Evolutionary conservation across 371 early-diverging fungal genomes (phyloP).

Genomic region (Mucor plumbeus): DNA sequence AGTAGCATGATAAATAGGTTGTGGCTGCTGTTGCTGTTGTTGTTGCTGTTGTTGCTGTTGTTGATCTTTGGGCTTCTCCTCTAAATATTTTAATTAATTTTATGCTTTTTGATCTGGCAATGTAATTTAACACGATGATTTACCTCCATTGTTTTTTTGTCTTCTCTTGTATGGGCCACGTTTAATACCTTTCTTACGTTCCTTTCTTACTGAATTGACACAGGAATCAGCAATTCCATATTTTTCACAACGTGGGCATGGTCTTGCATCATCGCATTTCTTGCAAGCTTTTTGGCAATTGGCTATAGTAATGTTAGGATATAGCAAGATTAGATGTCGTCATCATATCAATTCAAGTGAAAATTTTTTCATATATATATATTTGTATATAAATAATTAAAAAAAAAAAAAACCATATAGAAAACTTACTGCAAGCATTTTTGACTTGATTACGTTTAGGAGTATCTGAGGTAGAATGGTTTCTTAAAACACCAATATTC

Average conservation of each 20-base stretch:
- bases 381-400: not conserved
- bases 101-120: not conserved
- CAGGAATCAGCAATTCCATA: slow-evolving; percentile 78
- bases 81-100: not conserved
- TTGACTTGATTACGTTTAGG: slow-evolving; percentile 54
- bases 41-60: not conserved
- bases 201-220: slow-evolving; percentile 82
- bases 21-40: not conserved
- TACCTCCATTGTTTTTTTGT: slow-evolving; percentile 30
- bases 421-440: slow-evolving; percentile 57
- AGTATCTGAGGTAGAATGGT: slow-evolving; percentile 7
- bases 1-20: not conserved
- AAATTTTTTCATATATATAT: slow-evolving; percentile 9
- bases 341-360: slow-evolving; percentile 15
- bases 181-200: slow-evolving; percentile 83
- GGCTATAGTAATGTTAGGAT: slow-evolving; percentile 42
- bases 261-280: slow-evolving; percentile 89
- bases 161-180: slow-evolving; percentile 84
- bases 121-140: not conserved
- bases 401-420: too few relatives aligned
- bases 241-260: slow-evolving; percentile 85
- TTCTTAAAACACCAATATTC: not conserved
- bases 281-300: slow-evolving; percentile 94
- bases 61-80: not conserved
- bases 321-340: slow-evolving; percentile 15